A percentile compares a stretch with the other conserved stretches of the same genome.
These are phyloP conservation scores for Starmerella bombi DNA, from an alignment of 805 yeast genomes.

Conservation along the genomic window DNA sequence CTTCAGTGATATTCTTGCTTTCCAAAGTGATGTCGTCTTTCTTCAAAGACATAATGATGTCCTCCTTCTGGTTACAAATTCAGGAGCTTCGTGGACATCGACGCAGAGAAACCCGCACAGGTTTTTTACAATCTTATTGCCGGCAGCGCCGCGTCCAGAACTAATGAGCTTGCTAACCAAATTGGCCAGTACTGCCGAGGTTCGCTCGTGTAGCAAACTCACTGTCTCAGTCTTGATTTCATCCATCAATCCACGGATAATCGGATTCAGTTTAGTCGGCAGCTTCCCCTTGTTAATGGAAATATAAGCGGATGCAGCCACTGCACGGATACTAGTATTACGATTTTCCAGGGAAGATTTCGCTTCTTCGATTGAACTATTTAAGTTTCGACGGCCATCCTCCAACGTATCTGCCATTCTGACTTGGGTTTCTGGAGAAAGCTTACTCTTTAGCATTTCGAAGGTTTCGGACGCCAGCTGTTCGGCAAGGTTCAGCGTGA, in stretches of 20 bases:
- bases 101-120: slow-evolving; percentile 88
- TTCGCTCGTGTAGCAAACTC: slow-evolving; percentile 49
- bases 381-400: slow-evolving; percentile 60
- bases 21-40: slow-evolving; percentile 38
- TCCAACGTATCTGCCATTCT: slow-evolving; percentile 58
- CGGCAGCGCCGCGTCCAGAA: slow-evolving; percentile 52
- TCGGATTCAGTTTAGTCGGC: slow-evolving; percentile 81
- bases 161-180: slow-evolving; percentile 48
- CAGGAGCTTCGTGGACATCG: slow-evolving; percentile 93
- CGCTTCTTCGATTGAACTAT: slow-evolving; percentile 56
- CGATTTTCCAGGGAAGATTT: slow-evolving; percentile 33
- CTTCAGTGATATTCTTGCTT: slow-evolving; percentile 37
- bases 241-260: slow-evolving; percentile 84
- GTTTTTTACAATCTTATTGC: slow-evolving; percentile 81
- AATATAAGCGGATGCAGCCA: slow-evolving; percentile 62
- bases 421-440: slow-evolving; percentile 60
- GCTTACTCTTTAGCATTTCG: slow-evolving; percentile 45
- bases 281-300: slow-evolving; percentile 34
- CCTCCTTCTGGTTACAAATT: slow-evolving; percentile 54
- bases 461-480: slow-evolving; percentile 51
- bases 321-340: slow-evolving; percentile 50
- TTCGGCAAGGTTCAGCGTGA: slow-evolving; percentile 65
- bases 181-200: slow-evolving; percentile 55
- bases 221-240: slow-evolving; percentile 68
- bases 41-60: slow-evolving; percentile 54